These are phyloP conservation scores for Yamadazyma sp. DNA, from an alignment of 1,139 yeast genomes.

Conservation along the genomic window DNA sequence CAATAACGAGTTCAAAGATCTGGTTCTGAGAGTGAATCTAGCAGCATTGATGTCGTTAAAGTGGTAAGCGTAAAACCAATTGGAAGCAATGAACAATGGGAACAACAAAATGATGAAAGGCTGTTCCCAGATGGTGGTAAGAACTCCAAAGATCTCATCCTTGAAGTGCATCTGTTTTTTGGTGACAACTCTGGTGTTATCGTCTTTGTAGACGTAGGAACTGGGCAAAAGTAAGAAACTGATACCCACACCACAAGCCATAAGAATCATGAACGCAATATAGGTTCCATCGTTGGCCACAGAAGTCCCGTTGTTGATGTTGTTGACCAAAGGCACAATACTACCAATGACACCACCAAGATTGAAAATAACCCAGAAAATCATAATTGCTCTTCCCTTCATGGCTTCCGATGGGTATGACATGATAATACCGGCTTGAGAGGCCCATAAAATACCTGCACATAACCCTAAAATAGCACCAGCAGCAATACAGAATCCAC, in stretches of 20 bases:
- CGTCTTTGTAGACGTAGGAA: conserved; percentile 44
- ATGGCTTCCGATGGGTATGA: conserved; percentile 56
- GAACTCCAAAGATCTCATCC: conserved; percentile 44
- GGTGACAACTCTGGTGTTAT: conserved; percentile 41
- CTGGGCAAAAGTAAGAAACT: conserved; percentile 54
- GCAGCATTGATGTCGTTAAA: conserved; percentile 59
- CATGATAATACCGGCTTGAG: conserved; percentile 60
- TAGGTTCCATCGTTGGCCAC: conserved; percentile 56
- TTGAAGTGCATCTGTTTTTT: conserved; percentile 44
- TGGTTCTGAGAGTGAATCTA: conserved; percentile 56
- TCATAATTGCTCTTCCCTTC: conserved; percentile 56
- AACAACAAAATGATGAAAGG: conserved; percentile 50
- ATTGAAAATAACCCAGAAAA: conserved; percentile 65
- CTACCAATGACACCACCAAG: conserved; percentile 64
- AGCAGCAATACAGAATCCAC: conserved; percentile 36
- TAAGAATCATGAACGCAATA: conserved; percentile 52
- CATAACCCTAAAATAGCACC: conserved; percentile 62
- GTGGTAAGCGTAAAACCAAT: conserved; percentile 69
- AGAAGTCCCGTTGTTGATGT: conserved; percentile 36
- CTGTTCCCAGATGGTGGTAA: conserved; percentile 40
- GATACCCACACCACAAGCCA: conserved; percentile 12
- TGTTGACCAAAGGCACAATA: conserved; percentile 55
- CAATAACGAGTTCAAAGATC: conserved; percentile 59
- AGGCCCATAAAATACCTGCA: conserved; percentile 61
- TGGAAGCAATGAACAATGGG: conserved; percentile 63